These are phyloP conservation scores for Decorospora gaudefroyi DNA, from an alignment of 2,329 filamentous ascomycete species.

Conservation along the genomic window DNA sequence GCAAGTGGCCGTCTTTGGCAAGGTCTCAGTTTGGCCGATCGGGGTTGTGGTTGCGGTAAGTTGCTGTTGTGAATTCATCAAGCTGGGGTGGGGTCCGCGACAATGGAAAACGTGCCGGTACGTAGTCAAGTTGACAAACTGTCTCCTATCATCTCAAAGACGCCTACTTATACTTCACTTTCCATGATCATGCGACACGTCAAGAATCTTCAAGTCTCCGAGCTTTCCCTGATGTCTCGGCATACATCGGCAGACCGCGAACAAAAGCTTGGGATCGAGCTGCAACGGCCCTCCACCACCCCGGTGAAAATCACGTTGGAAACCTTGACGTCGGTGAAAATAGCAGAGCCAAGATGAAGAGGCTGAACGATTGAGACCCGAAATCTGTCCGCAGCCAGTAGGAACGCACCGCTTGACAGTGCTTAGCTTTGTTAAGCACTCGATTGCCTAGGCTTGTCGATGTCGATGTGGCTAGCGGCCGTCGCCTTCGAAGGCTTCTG, in stretches of 20 bases:
- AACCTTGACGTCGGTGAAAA: slow-evolving; percentile 8
- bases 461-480: slow-evolving; percentile 3
- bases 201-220: slow-evolving; percentile 1
- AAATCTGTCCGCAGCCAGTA: slow-evolving; percentile 9
- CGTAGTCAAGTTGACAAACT: no score
- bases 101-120: no score
- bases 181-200: background rate
- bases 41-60: background rate
- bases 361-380: slow-evolving; percentile 8
- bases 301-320: slow-evolving; percentile 10
- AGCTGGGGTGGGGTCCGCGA: no score
- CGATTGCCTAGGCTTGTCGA: slow-evolving; percentile 1
- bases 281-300: background rate
- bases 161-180: no score
- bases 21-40: slow-evolving; percentile 1
- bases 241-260: background rate
- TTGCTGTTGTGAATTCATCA: no score
- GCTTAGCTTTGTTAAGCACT: slow-evolving; percentile 14
- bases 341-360: slow-evolving; percentile 6
- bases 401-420: slow-evolving; percentile 1
- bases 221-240: background rate
- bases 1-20: background rate
- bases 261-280: background rate
- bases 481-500: background rate
- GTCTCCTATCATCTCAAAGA: slow-evolving; percentile 8